Evolutionary conservation across 805 yeast genomes (phyloP).

Genomic region (Priceomyces haplophilus): DNA sequence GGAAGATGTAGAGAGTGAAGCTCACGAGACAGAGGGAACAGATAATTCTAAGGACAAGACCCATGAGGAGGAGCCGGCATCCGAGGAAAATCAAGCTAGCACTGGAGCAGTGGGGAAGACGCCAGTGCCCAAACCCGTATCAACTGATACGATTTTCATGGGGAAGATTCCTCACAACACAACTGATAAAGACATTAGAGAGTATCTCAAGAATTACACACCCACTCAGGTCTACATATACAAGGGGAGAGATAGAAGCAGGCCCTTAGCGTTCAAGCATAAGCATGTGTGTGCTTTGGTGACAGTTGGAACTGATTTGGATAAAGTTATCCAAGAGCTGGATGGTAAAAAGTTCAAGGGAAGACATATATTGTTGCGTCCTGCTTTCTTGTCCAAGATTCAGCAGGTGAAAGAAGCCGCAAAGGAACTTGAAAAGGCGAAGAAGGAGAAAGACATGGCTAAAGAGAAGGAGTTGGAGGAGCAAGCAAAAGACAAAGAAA

Average conservation of each 20-base stretch:
- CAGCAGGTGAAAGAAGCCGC: conserved; percentile 43
- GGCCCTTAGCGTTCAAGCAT: conserved; percentile 27
- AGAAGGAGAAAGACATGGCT: background rate
- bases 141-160: conserved; percentile 47
- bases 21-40: background rate
- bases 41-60: background rate
- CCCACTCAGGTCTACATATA: conserved; percentile 50
- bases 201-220: conserved; percentile 40
- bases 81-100: background rate
- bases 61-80: background rate
- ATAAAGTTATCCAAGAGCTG: conserved; percentile 41
- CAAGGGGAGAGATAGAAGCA: conserved; percentile 30
- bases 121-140: conserved; percentile 13
- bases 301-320: conserved; percentile 40
- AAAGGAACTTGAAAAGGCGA: conserved; percentile 4
- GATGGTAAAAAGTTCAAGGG: conserved; percentile 36
- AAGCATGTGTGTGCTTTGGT: conserved; percentile 50
- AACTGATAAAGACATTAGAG: conserved; percentile 44
- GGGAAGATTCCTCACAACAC: conserved; percentile 36
- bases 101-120: background rate
- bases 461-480: conserved; percentile 4
- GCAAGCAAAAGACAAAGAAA: background rate
- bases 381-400: conserved; percentile 43
- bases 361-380: conserved; percentile 30
- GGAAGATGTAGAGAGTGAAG: conserved; percentile 3